Evolutionary conservation across 306 rosid genomes (phyloP).

Genomic region (Casuarina cunninghamiana): DNA sequence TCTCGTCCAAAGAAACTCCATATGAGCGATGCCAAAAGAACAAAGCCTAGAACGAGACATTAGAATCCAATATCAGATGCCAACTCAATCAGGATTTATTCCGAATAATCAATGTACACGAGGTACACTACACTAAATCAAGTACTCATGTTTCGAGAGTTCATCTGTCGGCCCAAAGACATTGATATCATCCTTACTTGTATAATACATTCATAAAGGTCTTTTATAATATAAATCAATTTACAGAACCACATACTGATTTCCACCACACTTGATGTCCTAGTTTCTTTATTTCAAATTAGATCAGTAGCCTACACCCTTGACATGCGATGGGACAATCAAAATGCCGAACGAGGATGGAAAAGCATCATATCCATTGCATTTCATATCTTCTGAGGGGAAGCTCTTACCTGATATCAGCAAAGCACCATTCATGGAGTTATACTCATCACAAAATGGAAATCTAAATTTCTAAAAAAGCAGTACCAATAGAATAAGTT

Average conservation of each 20-base stretch:
- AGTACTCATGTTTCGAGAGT: not conserved
- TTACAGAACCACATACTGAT: slow-evolving; percentile 21
- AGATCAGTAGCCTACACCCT: slow-evolving; percentile 35
- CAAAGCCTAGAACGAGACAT: no score
- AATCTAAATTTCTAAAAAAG: not conserved
- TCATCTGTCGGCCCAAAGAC: not conserved
- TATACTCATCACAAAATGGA: not conserved
- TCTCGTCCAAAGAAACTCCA: no score
- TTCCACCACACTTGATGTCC: slow-evolving; percentile 10
- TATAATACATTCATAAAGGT: slow-evolving; percentile 8
- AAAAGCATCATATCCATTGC: slow-evolving; percentile 37
- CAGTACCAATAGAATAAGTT: not conserved
- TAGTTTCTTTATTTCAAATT: slow-evolving; percentile 44
- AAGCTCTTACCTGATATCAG: slow-evolving; percentile 48
- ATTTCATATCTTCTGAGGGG: slow-evolving; percentile 31
- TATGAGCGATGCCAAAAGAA: no score
- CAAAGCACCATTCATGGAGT: slow-evolving; percentile 21
- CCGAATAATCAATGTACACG: not conserved
- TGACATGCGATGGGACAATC: slow-evolving; percentile 34
- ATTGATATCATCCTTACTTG: not conserved
- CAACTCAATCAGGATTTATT: not conserved
- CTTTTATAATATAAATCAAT: slow-evolving; percentile 13
- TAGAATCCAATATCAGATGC: not conserved
- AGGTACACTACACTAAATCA: not conserved
- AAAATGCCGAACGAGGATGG: slow-evolving; percentile 37